Conservation (phyloP, 495 filamentous ascomycete species). For the Penicillium argentinense region DNA sequence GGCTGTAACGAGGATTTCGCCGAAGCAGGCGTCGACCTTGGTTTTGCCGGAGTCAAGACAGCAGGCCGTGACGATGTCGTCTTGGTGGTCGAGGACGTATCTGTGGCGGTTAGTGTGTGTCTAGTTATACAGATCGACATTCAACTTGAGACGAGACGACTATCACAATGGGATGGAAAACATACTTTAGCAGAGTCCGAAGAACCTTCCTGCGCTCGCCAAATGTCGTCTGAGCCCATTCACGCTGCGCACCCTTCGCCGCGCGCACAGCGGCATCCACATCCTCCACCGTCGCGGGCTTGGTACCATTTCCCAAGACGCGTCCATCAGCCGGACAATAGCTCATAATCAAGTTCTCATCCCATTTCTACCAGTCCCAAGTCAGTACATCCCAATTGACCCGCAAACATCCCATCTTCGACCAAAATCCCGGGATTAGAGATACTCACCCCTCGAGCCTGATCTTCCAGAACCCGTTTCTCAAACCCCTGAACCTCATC, state of each 20-base stretch:
- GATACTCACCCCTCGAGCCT: constrained; percentile 41
- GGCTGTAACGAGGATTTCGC: constrained; percentile 88
- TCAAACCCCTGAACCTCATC: constrained; percentile 47
- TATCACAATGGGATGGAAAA: constrained; percentile 2
- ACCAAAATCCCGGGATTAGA: neutral
- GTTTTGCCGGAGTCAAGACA: constrained; percentile 98
- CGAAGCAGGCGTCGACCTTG: constrained; percentile 86
- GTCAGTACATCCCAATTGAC: neutral
- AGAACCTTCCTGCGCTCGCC: constrained; percentile 75
- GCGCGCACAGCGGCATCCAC: constrained; percentile 79
- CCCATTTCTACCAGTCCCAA: constrained; percentile 37
- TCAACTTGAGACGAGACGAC: neutral
- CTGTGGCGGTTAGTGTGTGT: constrained; percentile 28
- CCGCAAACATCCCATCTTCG: no score
- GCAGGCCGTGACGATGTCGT: constrained; percentile 78
- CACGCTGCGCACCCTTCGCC: constrained; percentile 70
- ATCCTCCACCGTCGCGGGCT: constrained; percentile 71
- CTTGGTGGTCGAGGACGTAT: constrained; percentile 84
- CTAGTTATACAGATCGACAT: neutral
- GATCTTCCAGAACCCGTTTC: constrained; percentile 47
- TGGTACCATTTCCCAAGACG: constrained; percentile 71
- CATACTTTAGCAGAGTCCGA: constrained; percentile 74
- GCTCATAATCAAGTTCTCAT: constrained; percentile 50
- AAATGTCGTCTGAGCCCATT: constrained; percentile 83
- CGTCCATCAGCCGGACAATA: constrained; percentile 89